Evolutionary conservation across 345 rosid species (phyloP).

Genomic region (Bretschneidera sinensis): DNA sequence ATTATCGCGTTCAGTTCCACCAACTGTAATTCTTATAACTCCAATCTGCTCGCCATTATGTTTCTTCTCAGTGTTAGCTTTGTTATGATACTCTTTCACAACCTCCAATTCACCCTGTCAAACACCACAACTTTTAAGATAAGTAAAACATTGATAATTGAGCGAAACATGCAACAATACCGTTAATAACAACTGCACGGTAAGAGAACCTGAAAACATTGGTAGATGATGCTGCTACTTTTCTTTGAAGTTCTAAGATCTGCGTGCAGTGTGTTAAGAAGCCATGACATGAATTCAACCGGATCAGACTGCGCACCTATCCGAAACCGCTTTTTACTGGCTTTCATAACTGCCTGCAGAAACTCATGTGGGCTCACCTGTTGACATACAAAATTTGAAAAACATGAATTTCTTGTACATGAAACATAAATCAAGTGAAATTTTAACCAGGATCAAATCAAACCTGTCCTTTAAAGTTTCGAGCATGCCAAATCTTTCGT

Average conservation of each 20-base stretch:
- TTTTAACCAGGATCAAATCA: constrained; percentile 12
- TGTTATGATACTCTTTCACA: constrained; percentile 65
- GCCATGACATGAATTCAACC: constrained; percentile 96
- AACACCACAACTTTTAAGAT: constrained; percentile 7
- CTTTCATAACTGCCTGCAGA: constrained; percentile 97
- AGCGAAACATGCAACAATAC: neutral
- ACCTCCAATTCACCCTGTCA: constrained; percentile 86
- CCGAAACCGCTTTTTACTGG: constrained; percentile 77
- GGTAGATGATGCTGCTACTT: constrained; percentile 71
- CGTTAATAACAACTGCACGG: neutral
- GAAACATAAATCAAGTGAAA: constrained; percentile 10
- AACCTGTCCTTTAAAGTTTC: constrained; percentile 98
- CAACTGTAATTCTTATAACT: too few relatives aligned
- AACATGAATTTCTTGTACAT: constrained; percentile 2
- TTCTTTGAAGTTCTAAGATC: constrained; percentile 63
- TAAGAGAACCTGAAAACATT: constrained; percentile 80
- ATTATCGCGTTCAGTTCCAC: constrained; percentile 23
- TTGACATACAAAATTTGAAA: constrained; percentile 13
- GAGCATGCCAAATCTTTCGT: constrained; percentile 93
- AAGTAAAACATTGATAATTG: constrained; percentile 1
- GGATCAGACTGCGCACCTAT: constrained; percentile 95
- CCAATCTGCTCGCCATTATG: constrained; percentile 35
- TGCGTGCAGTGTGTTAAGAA: constrained; percentile 79
- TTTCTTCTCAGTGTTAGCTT: constrained; percentile 37
- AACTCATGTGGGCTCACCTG: constrained; percentile 99